phyloP scores from a whole-genome alignment of 352 stramenopile genomes.

The Globisporangium nunn region DNA sequence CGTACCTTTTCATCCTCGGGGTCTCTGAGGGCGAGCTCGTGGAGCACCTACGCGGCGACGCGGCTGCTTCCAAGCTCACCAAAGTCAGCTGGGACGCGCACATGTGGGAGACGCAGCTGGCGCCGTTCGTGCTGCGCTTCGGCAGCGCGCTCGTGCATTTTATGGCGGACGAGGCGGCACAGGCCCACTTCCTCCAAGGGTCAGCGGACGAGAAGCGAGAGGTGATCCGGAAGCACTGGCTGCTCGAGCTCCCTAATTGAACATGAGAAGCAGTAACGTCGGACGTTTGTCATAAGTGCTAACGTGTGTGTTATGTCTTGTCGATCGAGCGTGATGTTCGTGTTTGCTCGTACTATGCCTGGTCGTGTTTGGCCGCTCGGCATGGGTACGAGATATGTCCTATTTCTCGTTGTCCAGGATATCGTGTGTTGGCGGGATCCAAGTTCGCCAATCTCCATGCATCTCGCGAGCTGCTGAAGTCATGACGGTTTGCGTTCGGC shows the following conservation, averaged over 20 bases:
- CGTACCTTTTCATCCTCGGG: constrained; percentile 76
- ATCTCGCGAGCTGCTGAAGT: too few relatives aligned
- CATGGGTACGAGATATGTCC: too few relatives aligned
- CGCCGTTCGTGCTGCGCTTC: constrained; percentile 63
- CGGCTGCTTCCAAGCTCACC: constrained; percentile 59
- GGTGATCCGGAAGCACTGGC: constrained; percentile 71
- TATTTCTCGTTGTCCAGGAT: too few relatives aligned
- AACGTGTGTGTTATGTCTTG: too few relatives aligned
- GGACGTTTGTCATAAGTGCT: too few relatives aligned
- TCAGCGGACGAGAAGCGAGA: constrained; percentile 42
- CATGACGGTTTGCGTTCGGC: too few relatives aligned
- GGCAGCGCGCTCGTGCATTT: constrained; percentile 63
- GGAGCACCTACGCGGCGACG: constrained; percentile 58
- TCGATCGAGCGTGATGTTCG: too few relatives aligned
- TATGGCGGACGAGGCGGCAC: constrained; percentile 52
- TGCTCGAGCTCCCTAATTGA: background rate
- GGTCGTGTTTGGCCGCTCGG: too few relatives aligned
- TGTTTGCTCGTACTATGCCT: too few relatives aligned
- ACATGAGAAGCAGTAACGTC: too few relatives aligned
- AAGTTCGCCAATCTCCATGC: too few relatives aligned
- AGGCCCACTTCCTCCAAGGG: constrained; percentile 41
- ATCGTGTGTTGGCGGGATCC: too few relatives aligned
- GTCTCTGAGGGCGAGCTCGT: constrained; percentile 67
- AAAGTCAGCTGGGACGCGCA: constrained; percentile 52
- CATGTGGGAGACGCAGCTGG: constrained; percentile 66